Base-by-base conservation (phyloP, 495 filamentous ascomycete species). In the Cryomyces minteri region DNA sequence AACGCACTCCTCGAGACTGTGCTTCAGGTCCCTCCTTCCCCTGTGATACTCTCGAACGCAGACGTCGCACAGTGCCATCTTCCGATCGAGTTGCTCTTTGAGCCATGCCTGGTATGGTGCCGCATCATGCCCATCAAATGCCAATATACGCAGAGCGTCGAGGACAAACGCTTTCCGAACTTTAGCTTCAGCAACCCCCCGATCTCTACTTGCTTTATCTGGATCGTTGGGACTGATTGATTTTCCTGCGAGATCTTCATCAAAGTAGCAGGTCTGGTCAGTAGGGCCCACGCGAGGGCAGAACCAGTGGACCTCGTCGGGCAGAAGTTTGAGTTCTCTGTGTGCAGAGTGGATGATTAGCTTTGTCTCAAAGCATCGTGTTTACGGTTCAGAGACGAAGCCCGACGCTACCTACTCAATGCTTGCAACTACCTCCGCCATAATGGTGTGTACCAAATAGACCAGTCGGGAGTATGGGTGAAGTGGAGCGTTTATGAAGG, bases 21-120 rank as follows among this genome's bases (percentile, higher is more conserved):
- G 70, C 48, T 80, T 64, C 49, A 83, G 69, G 51, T 64, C 67
- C 47, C 71, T 68, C 55, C 79, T 78, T 14, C 72, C 72, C 40
- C 73, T 79, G 62, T 95, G 84, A 63, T 87, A 95, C 37, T 77
- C 73, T 34, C 74, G 73, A 47, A 86, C 77, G 58, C 88, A 95
- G 37, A 74, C 66, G 51, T 92, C 80, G 62, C 88, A 95, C 33
- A 64, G 72, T 30, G 64, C 72, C 34, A 95, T 65, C 28, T 73
- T 61, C 3, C 62, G 58, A 40, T 73, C 65, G 32, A 80, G 51
- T 31, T 62, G 66, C n/a, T 57, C 51, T 50, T 63, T 67, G 39
- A 88, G 72, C 57, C 76, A 75, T 39, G 62, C 56, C 42, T 78
- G 69, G 53, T 77, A 67, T 32, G 67, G 60, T 32, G 68, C 70